These are phyloP conservation scores for Quercus lobata DNA, from an alignment of 331 rosid genomes.

Conservation along the genomic window DNA sequence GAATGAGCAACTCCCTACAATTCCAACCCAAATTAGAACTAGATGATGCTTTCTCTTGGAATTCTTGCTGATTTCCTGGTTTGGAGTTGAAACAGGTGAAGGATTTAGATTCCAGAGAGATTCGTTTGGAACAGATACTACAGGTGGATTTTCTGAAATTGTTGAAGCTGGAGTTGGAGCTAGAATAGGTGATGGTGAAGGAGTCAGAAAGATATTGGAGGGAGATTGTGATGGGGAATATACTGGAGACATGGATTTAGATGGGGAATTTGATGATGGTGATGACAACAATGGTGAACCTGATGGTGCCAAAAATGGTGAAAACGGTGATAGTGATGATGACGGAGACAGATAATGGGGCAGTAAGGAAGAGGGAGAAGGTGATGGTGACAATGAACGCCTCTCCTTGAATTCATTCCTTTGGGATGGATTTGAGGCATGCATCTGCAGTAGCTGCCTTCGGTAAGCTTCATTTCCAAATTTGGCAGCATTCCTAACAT, in stretches of 20 bases:
- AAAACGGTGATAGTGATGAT: conserved; percentile 22
- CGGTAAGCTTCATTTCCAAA: conserved; percentile 18
- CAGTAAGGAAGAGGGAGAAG: conserved; percentile 27
- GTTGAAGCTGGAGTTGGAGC: conserved; percentile 35
- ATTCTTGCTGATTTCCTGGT: conserved; percentile 13
- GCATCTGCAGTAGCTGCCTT: conserved; percentile 40
- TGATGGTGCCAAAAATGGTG: conserved; percentile 42
- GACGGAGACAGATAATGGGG: conserved; percentile 28
- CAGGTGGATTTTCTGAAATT: conserved; percentile 33
- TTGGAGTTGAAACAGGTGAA: conserved; percentile 42
- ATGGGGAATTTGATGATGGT: conserved; percentile 24
- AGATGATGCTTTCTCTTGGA: conserved; percentile 31
- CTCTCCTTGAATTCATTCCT: not conserved
- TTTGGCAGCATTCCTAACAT: conserved; percentile 40
- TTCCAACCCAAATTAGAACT: conserved; percentile 37
- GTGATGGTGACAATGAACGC: conserved; percentile 21
- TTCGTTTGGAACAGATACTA: conserved; percentile 19
- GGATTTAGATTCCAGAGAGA: conserved; percentile 26
- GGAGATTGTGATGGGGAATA: conserved; percentile 42
- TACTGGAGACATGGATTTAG: conserved; percentile 30
- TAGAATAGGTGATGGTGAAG: conserved; percentile 33
- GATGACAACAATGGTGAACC: conserved; percentile 28
- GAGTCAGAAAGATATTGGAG: conserved; percentile 31
- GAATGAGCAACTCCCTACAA: conserved; percentile 49
- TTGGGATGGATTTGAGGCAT: conserved; percentile 15